Conservation (phyloP, 129 eudicot genomes). For the Lactuca sativa region DNA sequence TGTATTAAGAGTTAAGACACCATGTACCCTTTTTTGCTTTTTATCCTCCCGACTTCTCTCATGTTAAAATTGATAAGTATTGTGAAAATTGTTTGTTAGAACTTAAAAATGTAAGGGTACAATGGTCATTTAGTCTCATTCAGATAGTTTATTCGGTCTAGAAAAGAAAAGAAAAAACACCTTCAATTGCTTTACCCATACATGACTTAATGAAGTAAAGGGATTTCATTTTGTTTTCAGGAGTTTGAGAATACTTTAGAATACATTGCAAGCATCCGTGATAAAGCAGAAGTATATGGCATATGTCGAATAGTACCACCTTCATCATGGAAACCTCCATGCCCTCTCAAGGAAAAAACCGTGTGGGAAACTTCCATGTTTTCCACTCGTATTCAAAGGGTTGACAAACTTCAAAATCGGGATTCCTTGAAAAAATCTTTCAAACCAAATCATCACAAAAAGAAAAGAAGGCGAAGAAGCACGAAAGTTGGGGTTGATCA, state of each 20-base stretch:
- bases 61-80: no score
- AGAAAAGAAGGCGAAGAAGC: conserved; percentile 74
- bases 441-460: conserved; percentile 47
- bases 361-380: conserved; percentile 74
- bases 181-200: no score
- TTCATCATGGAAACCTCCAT: conserved; percentile 96
- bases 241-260: conserved; percentile 78
- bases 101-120: no score
- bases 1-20: no score
- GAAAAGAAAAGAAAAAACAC: no score
- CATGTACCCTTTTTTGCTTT: no score
- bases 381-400: conserved; percentile 72
- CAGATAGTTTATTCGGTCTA: not conserved
- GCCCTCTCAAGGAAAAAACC: conserved; percentile 54
- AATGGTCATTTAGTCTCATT: no score
- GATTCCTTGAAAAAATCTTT: conserved; percentile 44
- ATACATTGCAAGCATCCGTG: conserved; percentile 72
- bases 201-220: not conserved
- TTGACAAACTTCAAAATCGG: conserved; percentile 94
- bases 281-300: conserved; percentile 75
- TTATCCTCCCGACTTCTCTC: no score
- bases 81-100: no score
- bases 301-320: conserved; percentile 97
- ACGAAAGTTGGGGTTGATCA: conserved; percentile 40
- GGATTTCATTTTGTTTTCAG: conserved; percentile 35